Evolutionary conservation across 192 early-diverging fungal genomes (phyloP).

Genomic region (Linnemannia zychae): DNA sequence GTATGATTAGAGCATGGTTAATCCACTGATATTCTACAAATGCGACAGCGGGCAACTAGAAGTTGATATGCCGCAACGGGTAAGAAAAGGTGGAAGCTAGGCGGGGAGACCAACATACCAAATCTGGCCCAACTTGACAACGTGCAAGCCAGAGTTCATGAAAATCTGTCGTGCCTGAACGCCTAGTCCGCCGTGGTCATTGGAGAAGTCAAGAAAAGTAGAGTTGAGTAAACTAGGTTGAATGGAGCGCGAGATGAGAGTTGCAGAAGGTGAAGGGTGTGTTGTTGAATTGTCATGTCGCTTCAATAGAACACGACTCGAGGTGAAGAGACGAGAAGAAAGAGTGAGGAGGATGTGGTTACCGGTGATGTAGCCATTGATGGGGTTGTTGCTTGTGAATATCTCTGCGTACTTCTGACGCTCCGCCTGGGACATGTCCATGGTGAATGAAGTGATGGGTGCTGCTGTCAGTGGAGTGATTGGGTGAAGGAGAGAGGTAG

Average conservation of each 20-base stretch:
- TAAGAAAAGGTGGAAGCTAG: not conserved
- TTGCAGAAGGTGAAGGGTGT: not conserved
- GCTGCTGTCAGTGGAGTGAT: not conserved
- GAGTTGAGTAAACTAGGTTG: not conserved
- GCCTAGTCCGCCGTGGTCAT: conserved; percentile 1
- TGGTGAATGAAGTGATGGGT: conserved; percentile 19
- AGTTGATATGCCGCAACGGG: not conserved
- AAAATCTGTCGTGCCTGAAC: conserved; percentile 51
- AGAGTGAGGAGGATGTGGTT: not conserved
- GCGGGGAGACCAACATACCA: conserved; percentile 27
- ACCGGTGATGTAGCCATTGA: conserved; percentile 69
- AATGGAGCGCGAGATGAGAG: conserved; percentile 9
- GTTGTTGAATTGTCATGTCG: not conserved
- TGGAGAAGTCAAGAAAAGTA: not conserved
- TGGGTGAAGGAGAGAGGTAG: not conserved
- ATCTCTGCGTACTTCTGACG: conserved; percentile 68
- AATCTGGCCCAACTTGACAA: conserved; percentile 46
- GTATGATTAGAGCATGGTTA: not conserved
- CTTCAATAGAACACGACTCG: not conserved
- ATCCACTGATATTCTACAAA: not conserved
- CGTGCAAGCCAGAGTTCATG: conserved; percentile 49
- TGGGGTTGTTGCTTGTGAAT: conserved; percentile 63
- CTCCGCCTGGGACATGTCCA: conserved; percentile 63
- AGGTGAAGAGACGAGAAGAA: not conserved
- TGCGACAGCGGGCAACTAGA: not conserved